These are phyloP conservation scores for Stephanodiscus minutulus DNA, from an alignment of 108 stramenopile species.

Conservation along the genomic window DNA sequence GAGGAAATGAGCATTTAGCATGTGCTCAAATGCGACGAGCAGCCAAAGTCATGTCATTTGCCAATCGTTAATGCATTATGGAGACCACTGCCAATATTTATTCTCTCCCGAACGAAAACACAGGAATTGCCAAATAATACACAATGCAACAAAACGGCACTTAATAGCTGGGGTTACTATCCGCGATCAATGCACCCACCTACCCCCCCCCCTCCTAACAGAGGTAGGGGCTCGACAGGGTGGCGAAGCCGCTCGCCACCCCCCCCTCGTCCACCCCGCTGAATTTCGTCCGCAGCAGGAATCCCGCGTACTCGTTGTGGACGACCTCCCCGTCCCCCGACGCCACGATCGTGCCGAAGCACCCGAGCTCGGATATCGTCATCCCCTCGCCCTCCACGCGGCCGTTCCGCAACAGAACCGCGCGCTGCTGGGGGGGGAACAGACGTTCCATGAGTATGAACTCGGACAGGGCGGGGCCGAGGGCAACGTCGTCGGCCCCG, in stretches of 20 bases:
- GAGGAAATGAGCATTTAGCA: too few relatives aligned
- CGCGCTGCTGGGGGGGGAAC: conserved; percentile 77
- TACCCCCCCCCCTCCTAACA: conserved; percentile 33
- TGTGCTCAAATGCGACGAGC: too few relatives aligned
- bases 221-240: conserved; percentile 81
- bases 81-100: too few relatives aligned
- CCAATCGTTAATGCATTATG: too few relatives aligned
- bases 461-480: conserved; percentile 56
- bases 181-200: too few relatives aligned
- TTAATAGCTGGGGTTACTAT: too few relatives aligned
- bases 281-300: conserved; percentile 81
- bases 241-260: conserved; percentile 86
- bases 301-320: conserved; percentile 80
- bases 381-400: conserved; percentile 75
- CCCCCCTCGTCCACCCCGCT: conserved; percentile 89
- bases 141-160: too few relatives aligned
- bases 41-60: too few relatives aligned
- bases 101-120: too few relatives aligned
- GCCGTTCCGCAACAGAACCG: conserved; percentile 72
- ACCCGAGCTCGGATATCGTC: conserved; percentile 79
- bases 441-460: conserved; percentile 90
- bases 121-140: too few relatives aligned
- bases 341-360: conserved; percentile 70
- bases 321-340: conserved; percentile 57
- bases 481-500: conserved; percentile 20